Evolutionary conservation across 2,329 filamentous ascomycete genomes (phyloP).

Genomic region (Fusarium nisikadoi): DNA sequence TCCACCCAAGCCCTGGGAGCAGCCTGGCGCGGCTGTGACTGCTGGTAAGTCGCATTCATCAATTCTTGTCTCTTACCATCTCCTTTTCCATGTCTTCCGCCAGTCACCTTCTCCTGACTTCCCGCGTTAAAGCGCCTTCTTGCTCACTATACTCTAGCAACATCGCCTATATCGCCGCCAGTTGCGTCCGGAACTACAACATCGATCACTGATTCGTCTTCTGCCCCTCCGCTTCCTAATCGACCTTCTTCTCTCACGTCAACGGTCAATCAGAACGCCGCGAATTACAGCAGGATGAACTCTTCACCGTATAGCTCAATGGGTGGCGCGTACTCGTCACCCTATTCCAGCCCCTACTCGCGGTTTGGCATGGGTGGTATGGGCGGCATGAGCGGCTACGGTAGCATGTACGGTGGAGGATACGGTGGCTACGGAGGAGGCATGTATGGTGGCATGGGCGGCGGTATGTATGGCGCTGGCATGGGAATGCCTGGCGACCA

Average conservation of each 20-base stretch:
- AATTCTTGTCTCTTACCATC: background rate
- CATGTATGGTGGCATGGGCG: conserved; percentile 54
- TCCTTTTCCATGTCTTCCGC: background rate
- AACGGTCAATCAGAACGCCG: conserved; percentile 87
- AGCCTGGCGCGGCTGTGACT: conserved; percentile 70
- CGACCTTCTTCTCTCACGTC: conserved; percentile 81
- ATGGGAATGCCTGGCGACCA: conserved; percentile 78
- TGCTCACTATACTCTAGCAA: conserved; percentile 42
- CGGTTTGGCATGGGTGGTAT: conserved; percentile 50
- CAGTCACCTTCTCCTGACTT: background rate
- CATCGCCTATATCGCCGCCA: conserved; percentile 57
- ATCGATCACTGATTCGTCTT: conserved; percentile 49
- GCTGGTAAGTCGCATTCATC: conserved; percentile 57
- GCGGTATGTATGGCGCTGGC: conserved; percentile 56
- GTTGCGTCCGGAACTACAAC: conserved; percentile 55
- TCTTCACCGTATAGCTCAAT: conserved; percentile 62
- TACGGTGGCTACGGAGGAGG: conserved; percentile 56
- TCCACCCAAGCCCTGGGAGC: conserved; percentile 98
- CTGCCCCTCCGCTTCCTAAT: conserved; percentile 78
- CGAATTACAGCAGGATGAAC: conserved; percentile 76
- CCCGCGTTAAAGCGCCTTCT: conserved; percentile 39
- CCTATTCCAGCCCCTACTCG: conserved; percentile 56
- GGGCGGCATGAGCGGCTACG: conserved; percentile 17
- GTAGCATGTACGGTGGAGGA: conserved; percentile 44
- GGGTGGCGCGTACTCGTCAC: conserved; percentile 55